phyloP scores from a whole-genome alignment of 495 filamentous ascomycete genomes.

The Entonaema liquescens region DNA sequence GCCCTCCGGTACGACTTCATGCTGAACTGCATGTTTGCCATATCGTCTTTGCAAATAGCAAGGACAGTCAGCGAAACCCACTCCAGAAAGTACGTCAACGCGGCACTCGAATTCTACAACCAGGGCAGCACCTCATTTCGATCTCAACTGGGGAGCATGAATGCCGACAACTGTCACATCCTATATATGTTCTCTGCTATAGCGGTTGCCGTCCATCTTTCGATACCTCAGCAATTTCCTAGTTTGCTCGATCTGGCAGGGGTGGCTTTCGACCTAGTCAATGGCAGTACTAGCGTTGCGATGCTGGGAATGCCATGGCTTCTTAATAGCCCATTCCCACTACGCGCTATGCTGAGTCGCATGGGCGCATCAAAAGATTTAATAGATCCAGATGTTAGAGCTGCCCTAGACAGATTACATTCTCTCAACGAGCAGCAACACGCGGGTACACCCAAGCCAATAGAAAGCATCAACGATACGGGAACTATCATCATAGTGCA shows the following conservation, averaged over 20 bases:
- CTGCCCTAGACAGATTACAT: constrained; percentile 37
- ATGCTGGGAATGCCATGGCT: constrained; percentile 40
- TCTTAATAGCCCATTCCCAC: constrained; percentile 41
- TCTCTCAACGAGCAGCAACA: constrained; percentile 36
- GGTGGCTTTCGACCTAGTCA: constrained; percentile 46
- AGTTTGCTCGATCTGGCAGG: constrained; percentile 28
- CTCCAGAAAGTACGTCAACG: constrained; percentile 37
- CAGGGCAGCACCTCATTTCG: constrained; percentile 47
- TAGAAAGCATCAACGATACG: constrained; percentile 3
- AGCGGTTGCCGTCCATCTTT: constrained; percentile 44
- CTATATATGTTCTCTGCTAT: constrained; percentile 49
- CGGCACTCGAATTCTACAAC: constrained; percentile 48
- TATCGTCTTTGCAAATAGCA: constrained; percentile 46
- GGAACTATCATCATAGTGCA: constrained; percentile 6
- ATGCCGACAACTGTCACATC: constrained; percentile 37
- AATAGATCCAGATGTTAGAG: constrained; percentile 32
- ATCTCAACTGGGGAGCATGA: constrained; percentile 39
- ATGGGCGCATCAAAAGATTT: constrained; percentile 31
- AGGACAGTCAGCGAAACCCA: constrained; percentile 21
- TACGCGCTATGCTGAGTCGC: constrained; percentile 34
- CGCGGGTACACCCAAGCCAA: constrained; percentile 7
- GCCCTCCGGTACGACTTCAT: constrained; percentile 45
- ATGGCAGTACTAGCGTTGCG: constrained; percentile 40
- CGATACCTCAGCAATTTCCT: constrained; percentile 35
- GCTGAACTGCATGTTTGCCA: constrained; percentile 47